These are phyloP conservation scores for Pythium brassicae DNA, from an alignment of 352 stramenopile genomes.

Conservation along the genomic window DNA sequence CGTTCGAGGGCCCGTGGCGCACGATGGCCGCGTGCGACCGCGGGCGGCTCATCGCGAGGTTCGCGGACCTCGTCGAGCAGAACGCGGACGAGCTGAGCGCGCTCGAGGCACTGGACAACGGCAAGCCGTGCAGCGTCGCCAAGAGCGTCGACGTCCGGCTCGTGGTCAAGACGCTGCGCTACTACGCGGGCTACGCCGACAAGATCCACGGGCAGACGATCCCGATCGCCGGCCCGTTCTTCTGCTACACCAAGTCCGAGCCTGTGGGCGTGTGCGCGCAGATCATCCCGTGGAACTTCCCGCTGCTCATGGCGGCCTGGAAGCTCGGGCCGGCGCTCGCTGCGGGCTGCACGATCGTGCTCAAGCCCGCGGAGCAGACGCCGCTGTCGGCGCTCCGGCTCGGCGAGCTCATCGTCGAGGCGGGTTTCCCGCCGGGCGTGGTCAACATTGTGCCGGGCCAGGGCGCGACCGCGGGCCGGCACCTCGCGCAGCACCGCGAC, in stretches of 20 bases:
- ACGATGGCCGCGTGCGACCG: slow-evolving; percentile 37
- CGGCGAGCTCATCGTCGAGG: slow-evolving; percentile 69
- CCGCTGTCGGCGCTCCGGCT: slow-evolving; percentile 90
- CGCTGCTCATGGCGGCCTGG: slow-evolving; percentile 92
- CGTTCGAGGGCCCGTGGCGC: slow-evolving; percentile 74
- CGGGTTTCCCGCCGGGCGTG: slow-evolving; percentile 70
- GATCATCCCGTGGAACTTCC: slow-evolving; percentile 98
- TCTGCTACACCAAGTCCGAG: slow-evolving; percentile 61
- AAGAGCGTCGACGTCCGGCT: slow-evolving; percentile 74
- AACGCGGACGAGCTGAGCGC: slow-evolving; percentile 55
- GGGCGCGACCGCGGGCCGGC: slow-evolving; percentile 27
- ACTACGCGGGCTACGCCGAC: slow-evolving; percentile 90
- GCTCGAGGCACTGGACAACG: slow-evolving; percentile 93
- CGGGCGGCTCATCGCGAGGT: slow-evolving; percentile 29
- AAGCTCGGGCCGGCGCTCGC: slow-evolving; percentile 89
- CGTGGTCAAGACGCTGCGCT: slow-evolving; percentile 86
- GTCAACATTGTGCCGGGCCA: slow-evolving; percentile 76
- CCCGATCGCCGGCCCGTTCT: slow-evolving; percentile 35
- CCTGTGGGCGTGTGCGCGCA: slow-evolving; percentile 84
- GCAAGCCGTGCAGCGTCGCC: slow-evolving; percentile 89
- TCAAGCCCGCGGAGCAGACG: slow-evolving; percentile 94
- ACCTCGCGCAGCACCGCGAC: slow-evolving; percentile 40
- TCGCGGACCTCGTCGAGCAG: slow-evolving; percentile 45
- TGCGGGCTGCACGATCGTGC: slow-evolving; percentile 88
- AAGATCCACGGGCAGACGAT: slow-evolving; percentile 76